phyloP scores from a whole-genome alignment of 768 basidiomycete genomes.

The Termitomyces sp. region DNA sequence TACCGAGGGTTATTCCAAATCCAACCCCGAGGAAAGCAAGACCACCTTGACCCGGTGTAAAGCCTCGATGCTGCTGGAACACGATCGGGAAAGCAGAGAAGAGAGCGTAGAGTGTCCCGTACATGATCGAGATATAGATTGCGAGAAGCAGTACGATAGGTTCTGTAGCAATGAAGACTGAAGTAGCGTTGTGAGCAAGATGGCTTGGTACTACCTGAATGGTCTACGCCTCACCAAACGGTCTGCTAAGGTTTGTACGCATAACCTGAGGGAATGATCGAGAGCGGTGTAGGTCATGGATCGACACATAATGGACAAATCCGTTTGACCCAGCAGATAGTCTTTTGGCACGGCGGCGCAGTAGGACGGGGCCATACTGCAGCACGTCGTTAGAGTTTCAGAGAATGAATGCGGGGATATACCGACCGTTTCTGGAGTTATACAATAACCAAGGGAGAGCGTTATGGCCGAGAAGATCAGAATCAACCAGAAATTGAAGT shows the following conservation, averaged over 20 bases:
- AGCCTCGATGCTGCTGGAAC: conserved; percentile 47
- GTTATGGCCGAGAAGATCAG: conserved; percentile 45
- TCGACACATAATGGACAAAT: conserved; percentile 39
- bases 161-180: conserved; percentile 57
- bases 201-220: not conserved
- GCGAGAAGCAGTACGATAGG: conserved; percentile 56
- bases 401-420: not conserved
- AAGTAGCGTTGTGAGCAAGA: not conserved
- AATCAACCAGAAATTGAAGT: conserved; percentile 63
- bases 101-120: conserved; percentile 58
- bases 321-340: conserved; percentile 36
- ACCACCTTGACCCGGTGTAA: conserved; percentile 48
- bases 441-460: conserved; percentile 37
- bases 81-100: conserved; percentile 61
- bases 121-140: conserved; percentile 55
- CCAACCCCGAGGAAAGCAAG: conserved; percentile 65
- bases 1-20: conserved; percentile 47
- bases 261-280: conserved; percentile 38
- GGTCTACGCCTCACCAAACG: conserved; percentile 38
- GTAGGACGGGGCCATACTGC: conserved; percentile 56
- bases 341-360: conserved; percentile 43
- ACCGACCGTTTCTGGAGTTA: conserved; percentile 53
- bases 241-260: conserved; percentile 45
- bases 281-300: conserved; percentile 39
- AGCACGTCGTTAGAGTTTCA: not conserved